Evolutionary conservation across 208 protist genomes (phyloP), one percentile per base, ranked within the genome.

Genomic region (Kentomonas sorsogonicus): DNA sequence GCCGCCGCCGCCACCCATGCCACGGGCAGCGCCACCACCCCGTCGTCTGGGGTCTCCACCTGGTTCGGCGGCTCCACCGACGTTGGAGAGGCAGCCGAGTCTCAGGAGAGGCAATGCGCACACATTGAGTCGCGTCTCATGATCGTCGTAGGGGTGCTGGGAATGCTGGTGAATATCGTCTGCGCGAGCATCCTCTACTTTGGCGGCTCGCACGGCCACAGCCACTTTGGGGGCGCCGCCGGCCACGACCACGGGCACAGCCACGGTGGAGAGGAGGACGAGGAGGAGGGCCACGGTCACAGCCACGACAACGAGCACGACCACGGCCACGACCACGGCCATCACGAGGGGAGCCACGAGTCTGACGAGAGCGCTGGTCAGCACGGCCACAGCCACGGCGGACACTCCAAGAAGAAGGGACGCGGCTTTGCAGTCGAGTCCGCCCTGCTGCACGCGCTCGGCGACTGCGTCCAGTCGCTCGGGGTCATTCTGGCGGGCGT

Each of bases 401-500:
- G 13, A 39, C n/a, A 23, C n/a, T 16, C 18, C 5, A 27, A 52
- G 26, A 52, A 27, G 9, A 43, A 33, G 4, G 51, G 51, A 3
- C 33, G 51, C 30, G 71, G 74, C 10, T 80, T 83, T 27, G 78
- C 82, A 25, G 76, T 96, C 25, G 72, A 89, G 40, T 76, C 91
- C 0, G 88, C 91, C 13, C 79, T 94, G 22, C 77, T 96, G 30
- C 91, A 96, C 60, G 89, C 86, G 1, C 63, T 96, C 7, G 89
- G 89, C n/a, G 91, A 96, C 59, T 94, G 83, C 58, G 73, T 95
- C 0, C 91, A 95, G 78, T 86, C 76, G 31, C 29, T 90, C 41
- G 91, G 91, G 30, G 91, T 96, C 30, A 93, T 96, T 25, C 23
- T 94, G 16, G 88, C 91, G 1, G 83, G 80, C 25, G 52, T 59